Evolutionary conservation across 129 eudicot species (phyloP).

Genomic region (Daucus carota): DH1_v3.0 NC_030389.2:39934501-39935000

Average conservation of each 20-base stretch:
- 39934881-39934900: no score
- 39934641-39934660: constrained; percentile 81
- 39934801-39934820: constrained; percentile 43
- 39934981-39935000: constrained; percentile 96
- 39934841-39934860: constrained; percentile 64
- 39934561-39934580: neutral
- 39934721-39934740: neutral
- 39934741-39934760: neutral
- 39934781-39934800: constrained; percentile 52
- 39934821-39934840: constrained; percentile 45
- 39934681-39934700: constrained; percentile 73
- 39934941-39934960: constrained; percentile 88
- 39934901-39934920: constrained; percentile 51
- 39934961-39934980: constrained; percentile 92
- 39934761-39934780: neutral
- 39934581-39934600: neutral
- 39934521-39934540: no score
- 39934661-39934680: constrained; percentile 48
- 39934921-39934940: constrained; percentile 86
- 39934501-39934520: no score
- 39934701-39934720: neutral
- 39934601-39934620: no score
- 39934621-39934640: constrained; percentile 67
- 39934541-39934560: neutral
- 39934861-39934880: constrained; percentile 39